Evolutionary conservation across 108 stramenopile species (phyloP), one percentile per base, ranked within the genome.

Genomic region (Fragilaria crotonensis): DNA sequence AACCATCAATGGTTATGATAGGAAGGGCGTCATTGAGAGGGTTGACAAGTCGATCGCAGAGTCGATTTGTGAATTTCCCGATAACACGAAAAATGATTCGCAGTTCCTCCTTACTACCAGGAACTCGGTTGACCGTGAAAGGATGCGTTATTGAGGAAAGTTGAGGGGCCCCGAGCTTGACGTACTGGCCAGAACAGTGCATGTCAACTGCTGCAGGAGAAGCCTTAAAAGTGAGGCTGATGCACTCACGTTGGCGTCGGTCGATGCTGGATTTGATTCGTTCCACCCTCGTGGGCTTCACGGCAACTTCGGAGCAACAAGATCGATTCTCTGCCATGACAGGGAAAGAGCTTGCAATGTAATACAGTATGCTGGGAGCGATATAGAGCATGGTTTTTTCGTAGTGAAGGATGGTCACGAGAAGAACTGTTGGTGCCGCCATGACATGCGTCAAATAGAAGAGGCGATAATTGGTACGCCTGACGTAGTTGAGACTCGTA

Each of bases 311-410:
- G n/a, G n/a, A n/a, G n/a, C n/a, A n/a, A n/a, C n/a, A n/a, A n/a
- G n/a, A n/a, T n/a, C n/a, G n/a, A n/a, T 14, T 56, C 51, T 79
- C 67, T 2, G 69, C 17, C 1, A 29, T 25, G 11, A 74, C 52
- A 9, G 82, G 82, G 27, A 82, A 20, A 33, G 67, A 64, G 5
- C 57, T 57, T 5, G 76, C 80, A 21, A 73, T 14, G 45, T 88
- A 88, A 53, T 77, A 81, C n/a, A 88, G 50, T 2, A 88, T 1
- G 21, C 80, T 67, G 17, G 77, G 77, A 14, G 73, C 64, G 30
- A 81, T 44, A 56, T 79, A 88, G 28, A 68, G 64, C 25, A 84
- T 75, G 53, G 76, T 58, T 44, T 70, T 72, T 31, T 81, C 77
- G 63, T 75, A 79, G 71, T 88, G 86, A 57, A 81, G 52, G 3